Conservation (phyloP, 2,329 filamentous ascomycete species). For the Diaporthe eres region DNA sequence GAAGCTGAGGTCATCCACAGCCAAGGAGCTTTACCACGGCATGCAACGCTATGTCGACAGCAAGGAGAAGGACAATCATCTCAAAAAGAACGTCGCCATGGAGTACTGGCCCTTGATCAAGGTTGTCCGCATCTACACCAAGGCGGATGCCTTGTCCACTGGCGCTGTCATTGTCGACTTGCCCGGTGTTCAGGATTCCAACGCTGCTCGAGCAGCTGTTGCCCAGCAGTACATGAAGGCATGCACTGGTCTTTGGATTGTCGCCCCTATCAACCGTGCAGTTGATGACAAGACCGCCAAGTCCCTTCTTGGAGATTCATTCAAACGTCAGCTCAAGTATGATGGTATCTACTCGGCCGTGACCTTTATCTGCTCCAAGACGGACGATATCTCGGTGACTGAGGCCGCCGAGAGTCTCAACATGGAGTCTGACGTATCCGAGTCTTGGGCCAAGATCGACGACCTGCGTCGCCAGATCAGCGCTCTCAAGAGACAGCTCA, state of each 20-base stretch:
- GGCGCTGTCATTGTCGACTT: slow-evolving; percentile 13
- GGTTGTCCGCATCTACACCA: slow-evolving; percentile 11
- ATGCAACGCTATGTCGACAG: slow-evolving; percentile 8
- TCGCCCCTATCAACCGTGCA: slow-evolving; percentile 14
- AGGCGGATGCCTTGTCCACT: slow-evolving; percentile 10
- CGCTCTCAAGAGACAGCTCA: not conserved
- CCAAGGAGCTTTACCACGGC: not conserved
- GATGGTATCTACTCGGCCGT: slow-evolving; percentile 13
- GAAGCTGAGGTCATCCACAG: slow-evolving; percentile 4
- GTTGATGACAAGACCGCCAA: slow-evolving; percentile 17
- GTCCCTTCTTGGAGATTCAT: slow-evolving; percentile 1
- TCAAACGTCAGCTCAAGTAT: slow-evolving; percentile 10
- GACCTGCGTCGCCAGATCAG: not conserved
- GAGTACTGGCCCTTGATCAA: slow-evolving; percentile 18
- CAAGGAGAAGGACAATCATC: slow-evolving; percentile 2
- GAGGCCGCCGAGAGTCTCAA: slow-evolving; percentile 2
- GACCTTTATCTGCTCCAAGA: slow-evolving; percentile 14
- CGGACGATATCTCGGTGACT: not conserved
- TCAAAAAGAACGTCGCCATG: slow-evolving; percentile 1
- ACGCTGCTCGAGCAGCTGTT: slow-evolving; percentile 15
- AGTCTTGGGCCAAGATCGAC: not conserved
- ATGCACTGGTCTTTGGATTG: not conserved
- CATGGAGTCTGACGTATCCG: not conserved
- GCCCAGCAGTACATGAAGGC: slow-evolving; percentile 17
- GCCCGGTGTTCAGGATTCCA: slow-evolving; percentile 8